phyloP scores from a whole-genome alignment of 169 alveolate species.

The Miamiensis avidus region DNA sequence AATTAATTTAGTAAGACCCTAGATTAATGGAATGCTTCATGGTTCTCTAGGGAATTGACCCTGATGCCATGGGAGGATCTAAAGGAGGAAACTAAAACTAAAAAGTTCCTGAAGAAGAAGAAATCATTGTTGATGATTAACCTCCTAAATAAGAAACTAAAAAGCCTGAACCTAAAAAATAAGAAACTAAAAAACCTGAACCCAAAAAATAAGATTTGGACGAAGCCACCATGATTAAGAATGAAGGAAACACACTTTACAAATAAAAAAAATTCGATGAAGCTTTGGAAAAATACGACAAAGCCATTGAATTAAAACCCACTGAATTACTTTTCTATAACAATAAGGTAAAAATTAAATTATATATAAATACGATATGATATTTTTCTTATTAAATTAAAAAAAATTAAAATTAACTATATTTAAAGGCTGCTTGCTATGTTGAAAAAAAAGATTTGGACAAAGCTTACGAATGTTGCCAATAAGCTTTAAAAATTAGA shows the following conservation, averaged over 20 bases:
- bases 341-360: constrained; percentile 33
- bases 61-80: constrained; percentile 53
- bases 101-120: constrained; percentile 43
- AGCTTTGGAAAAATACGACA: constrained; percentile 77
- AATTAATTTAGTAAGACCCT: constrained; percentile 64
- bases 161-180: constrained; percentile 47
- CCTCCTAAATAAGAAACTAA: constrained; percentile 43
- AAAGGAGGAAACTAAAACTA: constrained; percentile 47
- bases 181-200: constrained; percentile 29
- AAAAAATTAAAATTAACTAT: too few species aligned
- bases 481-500: constrained; percentile 93
- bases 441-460: constrained; percentile 95
- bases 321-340: constrained; percentile 57
- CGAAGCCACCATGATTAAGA: constrained; percentile 61
- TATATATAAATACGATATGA: not conserved
- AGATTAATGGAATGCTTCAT: constrained; percentile 68
- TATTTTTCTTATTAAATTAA: too few species aligned
- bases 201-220: constrained; percentile 30
- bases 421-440: constrained; percentile 88
- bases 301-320: constrained; percentile 66
- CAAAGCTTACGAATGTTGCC: constrained; percentile 90
- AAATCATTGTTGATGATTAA: constrained; percentile 49
- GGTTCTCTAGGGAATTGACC: constrained; percentile 63
- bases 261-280: constrained; percentile 76
- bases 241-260: constrained; percentile 72